Evolutionary conservation across 192 early-diverging fungal species (phyloP).

Genomic region (Rhizophagus clarus): DNA sequence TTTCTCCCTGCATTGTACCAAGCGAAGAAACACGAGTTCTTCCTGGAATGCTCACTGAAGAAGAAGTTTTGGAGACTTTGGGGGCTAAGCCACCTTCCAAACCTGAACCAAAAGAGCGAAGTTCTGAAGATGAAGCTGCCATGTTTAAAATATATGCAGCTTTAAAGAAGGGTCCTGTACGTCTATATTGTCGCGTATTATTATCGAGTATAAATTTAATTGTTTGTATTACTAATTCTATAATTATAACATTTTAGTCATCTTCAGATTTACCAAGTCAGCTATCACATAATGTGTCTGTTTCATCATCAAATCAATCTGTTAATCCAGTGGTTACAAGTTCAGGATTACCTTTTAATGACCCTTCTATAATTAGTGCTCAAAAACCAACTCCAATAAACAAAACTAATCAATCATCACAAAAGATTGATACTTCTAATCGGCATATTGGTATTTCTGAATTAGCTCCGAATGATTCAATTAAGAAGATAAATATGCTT

Average conservation of each 20-base stretch:
- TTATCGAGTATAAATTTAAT: neutral
- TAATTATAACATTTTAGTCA: neutral
- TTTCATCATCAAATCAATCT: neutral
- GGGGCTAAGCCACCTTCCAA: constrained; percentile 34
- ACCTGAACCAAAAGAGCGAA: constrained; percentile 13
- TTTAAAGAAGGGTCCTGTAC: constrained; percentile 52
- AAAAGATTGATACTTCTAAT: constrained; percentile 3
- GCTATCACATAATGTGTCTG: neutral
- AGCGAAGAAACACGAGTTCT: constrained; percentile 11
- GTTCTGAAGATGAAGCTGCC: constrained; percentile 50
- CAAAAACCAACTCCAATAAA: constrained; percentile 10
- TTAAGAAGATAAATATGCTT: constrained; percentile 30
- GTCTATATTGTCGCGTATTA: neutral
- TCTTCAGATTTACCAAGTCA: constrained; percentile 4
- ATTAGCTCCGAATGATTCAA: constrained; percentile 9
- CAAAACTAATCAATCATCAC: constrained; percentile 16
- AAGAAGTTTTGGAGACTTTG: constrained; percentile 53
- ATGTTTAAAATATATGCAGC: constrained; percentile 59
- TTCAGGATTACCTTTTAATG: constrained; percentile 30
- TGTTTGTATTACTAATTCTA: neutral
- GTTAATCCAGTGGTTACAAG: neutral
- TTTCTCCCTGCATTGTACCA: neutral
- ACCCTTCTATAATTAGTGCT: constrained; percentile 27
- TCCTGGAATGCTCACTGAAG: constrained; percentile 52
- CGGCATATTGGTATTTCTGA: constrained; percentile 19